Conservation (phyloP, 2,329 filamentous ascomycete genomes). For the Geosmithia putterillii region DNA sequence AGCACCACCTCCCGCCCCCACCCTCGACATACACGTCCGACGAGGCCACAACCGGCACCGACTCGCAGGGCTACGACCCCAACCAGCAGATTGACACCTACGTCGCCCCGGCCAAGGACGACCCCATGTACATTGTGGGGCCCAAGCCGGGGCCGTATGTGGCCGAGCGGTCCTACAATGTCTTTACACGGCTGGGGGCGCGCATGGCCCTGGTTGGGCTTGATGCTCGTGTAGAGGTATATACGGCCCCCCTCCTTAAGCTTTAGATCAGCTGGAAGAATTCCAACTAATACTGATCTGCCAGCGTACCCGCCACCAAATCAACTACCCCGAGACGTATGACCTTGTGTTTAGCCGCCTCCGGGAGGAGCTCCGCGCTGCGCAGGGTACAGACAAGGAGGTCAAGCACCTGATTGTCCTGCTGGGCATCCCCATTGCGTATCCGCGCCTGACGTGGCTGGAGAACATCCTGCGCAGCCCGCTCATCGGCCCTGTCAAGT, state of each 20-base stretch:
- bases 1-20: constrained; percentile 83
- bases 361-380: constrained; percentile 59
- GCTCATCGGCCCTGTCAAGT: constrained; percentile 75
- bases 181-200: constrained; percentile 75
- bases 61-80: constrained; percentile 48
- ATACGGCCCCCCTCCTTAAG: neutral
- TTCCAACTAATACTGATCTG: constrained; percentile 31
- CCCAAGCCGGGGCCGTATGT: constrained; percentile 78
- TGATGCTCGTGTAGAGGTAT: constrained; percentile 78
- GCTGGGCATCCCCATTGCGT: constrained; percentile 77
- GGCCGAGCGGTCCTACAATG: constrained; percentile 70
- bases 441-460: constrained; percentile 89
- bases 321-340: constrained; percentile 91
- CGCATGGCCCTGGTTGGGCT: constrained; percentile 77
- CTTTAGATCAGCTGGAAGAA: neutral
- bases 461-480: constrained; percentile 86
- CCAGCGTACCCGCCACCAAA: constrained; percentile 73
- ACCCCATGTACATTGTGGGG: constrained; percentile 70
- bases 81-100: constrained; percentile 64
- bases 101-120: constrained; percentile 43
- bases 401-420: constrained; percentile 84
- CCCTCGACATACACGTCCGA: constrained; percentile 70
- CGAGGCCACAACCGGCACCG: constrained; percentile 9
- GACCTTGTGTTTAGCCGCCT: constrained; percentile 70
- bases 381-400: constrained; percentile 53